phyloP scores from a whole-genome alignment of 192 early-diverging fungal genomes.

The Helicostylum pulchrum region DNA sequence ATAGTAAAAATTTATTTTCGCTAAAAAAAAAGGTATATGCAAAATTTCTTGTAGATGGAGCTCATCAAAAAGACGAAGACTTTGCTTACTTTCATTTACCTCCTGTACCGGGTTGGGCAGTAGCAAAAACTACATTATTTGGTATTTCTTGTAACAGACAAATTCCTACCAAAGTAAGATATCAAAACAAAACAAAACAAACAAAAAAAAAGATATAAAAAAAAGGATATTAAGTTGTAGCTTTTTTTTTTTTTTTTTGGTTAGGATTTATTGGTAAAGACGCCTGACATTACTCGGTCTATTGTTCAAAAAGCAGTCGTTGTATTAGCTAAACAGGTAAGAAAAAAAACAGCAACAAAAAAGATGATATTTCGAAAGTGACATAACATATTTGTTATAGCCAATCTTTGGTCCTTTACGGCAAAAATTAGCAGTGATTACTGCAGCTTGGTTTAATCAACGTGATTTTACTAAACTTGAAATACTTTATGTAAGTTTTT shows the following conservation, averaged over 20 bases:
- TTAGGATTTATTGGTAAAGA: conserved; percentile 66
- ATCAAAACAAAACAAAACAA: too few species aligned
- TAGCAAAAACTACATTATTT: conserved; percentile 64
- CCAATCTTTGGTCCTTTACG: conserved; percentile 69
- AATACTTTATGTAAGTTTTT: conserved; percentile 57
- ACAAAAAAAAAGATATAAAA: not conserved
- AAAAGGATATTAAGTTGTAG: not conserved
- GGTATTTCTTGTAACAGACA: conserved; percentile 83
- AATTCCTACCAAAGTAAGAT: conserved; percentile 59
- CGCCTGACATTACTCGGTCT: conserved; percentile 71
- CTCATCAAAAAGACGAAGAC: conserved; percentile 76
- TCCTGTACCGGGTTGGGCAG: conserved; percentile 60
- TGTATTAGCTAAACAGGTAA: conserved; percentile 62
- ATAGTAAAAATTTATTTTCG: not conserved
- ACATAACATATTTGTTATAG: conserved; percentile 23
- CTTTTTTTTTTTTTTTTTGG: not conserved
- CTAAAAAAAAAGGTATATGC: not conserved
- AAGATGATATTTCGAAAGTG: not conserved
- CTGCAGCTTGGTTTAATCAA: conserved; percentile 76
- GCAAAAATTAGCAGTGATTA: conserved; percentile 72
- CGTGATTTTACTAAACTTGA: conserved; percentile 75
- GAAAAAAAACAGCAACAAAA: not conserved
- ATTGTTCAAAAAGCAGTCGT: conserved; percentile 83
- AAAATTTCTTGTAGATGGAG: conserved; percentile 50
- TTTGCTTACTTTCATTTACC: conserved; percentile 84